Evolutionary conservation across 78 protist species (phyloP).

Genomic region (Dictyostelium discoideum): DNA sequence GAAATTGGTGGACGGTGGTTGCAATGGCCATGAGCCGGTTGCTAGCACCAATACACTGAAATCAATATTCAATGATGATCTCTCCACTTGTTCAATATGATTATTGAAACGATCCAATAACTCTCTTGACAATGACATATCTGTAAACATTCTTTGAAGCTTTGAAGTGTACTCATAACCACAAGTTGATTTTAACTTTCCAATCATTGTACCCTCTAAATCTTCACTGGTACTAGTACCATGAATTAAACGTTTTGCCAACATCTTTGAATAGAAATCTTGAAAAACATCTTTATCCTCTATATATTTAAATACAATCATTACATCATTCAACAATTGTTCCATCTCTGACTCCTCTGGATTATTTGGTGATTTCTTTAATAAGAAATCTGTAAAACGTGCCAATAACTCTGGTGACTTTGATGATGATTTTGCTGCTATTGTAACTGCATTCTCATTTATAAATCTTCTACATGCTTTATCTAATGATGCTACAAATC

Average conservation of each 20-base stretch:
- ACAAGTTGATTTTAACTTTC: constrained; percentile 84
- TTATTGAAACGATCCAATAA: constrained; percentile 67
- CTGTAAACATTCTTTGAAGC: constrained; percentile 94
- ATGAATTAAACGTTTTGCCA: constrained; percentile 92
- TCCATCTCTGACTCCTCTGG: constrained; percentile 85
- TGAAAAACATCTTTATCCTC: constrained; percentile 94
- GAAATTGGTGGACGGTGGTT: constrained; percentile 80
- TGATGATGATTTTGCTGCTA: constrained; percentile 82
- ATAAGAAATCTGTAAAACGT: constrained; percentile 82
- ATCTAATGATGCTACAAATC: constrained; percentile 81
- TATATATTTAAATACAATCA: constrained; percentile 90
- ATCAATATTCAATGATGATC: constrained; percentile 58
- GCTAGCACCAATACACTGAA: constrained; percentile 85
- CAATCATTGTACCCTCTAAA: constrained; percentile 88
- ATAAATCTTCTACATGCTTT: constrained; percentile 88
- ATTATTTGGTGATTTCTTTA: constrained; percentile 79
- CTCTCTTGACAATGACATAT: constrained; percentile 83
- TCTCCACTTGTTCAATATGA: constrained; percentile 53
- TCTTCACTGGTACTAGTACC: constrained; percentile 85
- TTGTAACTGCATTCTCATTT: constrained; percentile 86
- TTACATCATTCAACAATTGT: constrained; percentile 74
- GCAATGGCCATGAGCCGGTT: constrained; percentile 92
- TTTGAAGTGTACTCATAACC: constrained; percentile 94
- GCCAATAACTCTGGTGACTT: constrained; percentile 86
- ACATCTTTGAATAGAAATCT: constrained; percentile 88